Conservation (phyloP, 768 basidiomycete genomes). For the Leccinum rimulosum region DNA sequence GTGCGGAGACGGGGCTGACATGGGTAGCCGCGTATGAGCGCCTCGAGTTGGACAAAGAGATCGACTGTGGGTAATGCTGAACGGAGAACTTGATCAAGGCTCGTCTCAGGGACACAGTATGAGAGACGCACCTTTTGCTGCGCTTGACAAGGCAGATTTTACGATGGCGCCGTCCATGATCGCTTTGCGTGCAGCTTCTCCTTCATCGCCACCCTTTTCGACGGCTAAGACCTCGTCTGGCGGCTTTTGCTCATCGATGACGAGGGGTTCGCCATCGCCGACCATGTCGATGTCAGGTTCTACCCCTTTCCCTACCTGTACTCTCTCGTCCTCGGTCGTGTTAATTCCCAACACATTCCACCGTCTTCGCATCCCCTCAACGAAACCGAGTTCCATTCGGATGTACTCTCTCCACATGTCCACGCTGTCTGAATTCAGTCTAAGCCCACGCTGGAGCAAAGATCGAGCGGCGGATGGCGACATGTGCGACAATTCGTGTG, state of each 20-base stretch:
- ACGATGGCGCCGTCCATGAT: slow-evolving; percentile 82
- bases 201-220: slow-evolving; percentile 43
- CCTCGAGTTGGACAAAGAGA: slow-evolving; percentile 42
- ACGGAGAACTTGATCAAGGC: slow-evolving; percentile 9
- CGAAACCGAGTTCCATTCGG: slow-evolving; percentile 84
- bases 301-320: slow-evolving; percentile 16
- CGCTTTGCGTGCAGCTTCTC: slow-evolving; percentile 55
- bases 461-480: slow-evolving; percentile 80
- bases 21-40: slow-evolving; percentile 43
- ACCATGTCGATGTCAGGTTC: slow-evolving; percentile 27
- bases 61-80: slow-evolving; percentile 40
- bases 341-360: slow-evolving; percentile 78
- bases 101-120: slow-evolving; percentile 14
- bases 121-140: slow-evolving; percentile 58
- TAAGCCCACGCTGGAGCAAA: slow-evolving; percentile 80
- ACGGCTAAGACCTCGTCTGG: slow-evolving; percentile 30
- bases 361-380: slow-evolving; percentile 74
- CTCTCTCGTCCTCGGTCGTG: slow-evolving; percentile 13
- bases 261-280: slow-evolving; percentile 8
- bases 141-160: slow-evolving; percentile 70
- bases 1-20: slow-evolving; percentile 38
- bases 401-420: slow-evolving; percentile 90
- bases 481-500: slow-evolving; percentile 72
- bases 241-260: slow-evolving; percentile 23
- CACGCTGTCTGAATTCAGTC: slow-evolving; percentile 67